Evolutionary conservation across 768 basidiomycete genomes (phyloP).

Genomic region (Flagelloscypha sp.): DNA sequence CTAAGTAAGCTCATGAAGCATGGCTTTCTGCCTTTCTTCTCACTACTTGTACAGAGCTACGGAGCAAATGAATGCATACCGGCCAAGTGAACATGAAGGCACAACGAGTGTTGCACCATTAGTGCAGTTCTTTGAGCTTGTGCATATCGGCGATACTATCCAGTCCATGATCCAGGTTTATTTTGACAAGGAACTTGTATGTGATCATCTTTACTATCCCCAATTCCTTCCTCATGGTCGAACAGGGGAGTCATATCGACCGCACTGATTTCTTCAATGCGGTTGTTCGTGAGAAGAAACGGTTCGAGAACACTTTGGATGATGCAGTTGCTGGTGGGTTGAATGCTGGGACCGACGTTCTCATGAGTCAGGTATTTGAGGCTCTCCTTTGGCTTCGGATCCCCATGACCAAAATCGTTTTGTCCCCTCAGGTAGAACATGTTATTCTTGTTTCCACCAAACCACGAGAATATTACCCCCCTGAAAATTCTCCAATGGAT

Average conservation of each 20-base stretch:
- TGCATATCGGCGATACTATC: conserved; percentile 95
- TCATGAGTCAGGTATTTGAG: conserved; percentile 81
- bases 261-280: conserved; percentile 87
- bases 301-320: conserved; percentile 86
- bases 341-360: conserved; percentile 90
- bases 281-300: conserved; percentile 94
- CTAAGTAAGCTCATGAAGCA: conserved; percentile 44
- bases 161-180: conserved; percentile 97
- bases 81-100: conserved; percentile 78
- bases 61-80: conserved; percentile 83
- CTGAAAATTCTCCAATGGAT: conserved; percentile 70
- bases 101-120: conserved; percentile 84
- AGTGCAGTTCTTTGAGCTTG: conserved; percentile 94
- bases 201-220: conserved; percentile 16
- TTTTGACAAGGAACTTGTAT: conserved; percentile 90
- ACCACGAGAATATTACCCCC: conserved; percentile 85
- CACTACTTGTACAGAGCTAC: conserved; percentile 52
- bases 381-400: neutral
- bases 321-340: conserved; percentile 90
- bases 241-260: conserved; percentile 79
- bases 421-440: conserved; percentile 72
- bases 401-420: too few relatives aligned
- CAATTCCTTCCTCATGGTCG: conserved; percentile 1
- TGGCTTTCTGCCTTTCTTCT: conserved; percentile 4
- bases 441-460: conserved; percentile 77